A percentile compares a stretch with the other conserved stretches of the same genome.
Conservation (phyloP, 208 protist species). For the Acanthamoeba castellanii region DNA sequence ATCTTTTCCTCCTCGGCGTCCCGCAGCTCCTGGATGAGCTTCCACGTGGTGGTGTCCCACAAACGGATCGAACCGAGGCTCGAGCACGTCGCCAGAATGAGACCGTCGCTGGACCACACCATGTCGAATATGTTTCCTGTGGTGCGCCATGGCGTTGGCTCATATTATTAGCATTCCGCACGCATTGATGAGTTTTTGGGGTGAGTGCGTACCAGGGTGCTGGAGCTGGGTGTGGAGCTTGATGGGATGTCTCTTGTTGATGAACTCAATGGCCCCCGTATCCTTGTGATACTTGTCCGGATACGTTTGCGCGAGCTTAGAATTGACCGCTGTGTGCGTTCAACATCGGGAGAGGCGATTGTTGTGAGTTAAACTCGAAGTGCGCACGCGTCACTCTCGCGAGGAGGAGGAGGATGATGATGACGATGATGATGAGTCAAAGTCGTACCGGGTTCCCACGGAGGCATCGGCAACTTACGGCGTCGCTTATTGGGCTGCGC, state of each 20-base stretch:
- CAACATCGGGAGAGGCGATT: no score
- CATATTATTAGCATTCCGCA: no score
- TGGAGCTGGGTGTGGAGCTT: slow-evolving; percentile 67
- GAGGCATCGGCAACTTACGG: slow-evolving; percentile 20
- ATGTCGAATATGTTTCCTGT: slow-evolving; percentile 57
- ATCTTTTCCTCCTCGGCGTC: slow-evolving; percentile 62
- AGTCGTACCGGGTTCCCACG: slow-evolving; percentile 36
- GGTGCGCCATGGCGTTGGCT: no score
- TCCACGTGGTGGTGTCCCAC: slow-evolving; percentile 68
- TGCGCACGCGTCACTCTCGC: no score
- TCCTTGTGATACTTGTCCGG: slow-evolving; percentile 50
- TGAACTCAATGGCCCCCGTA: slow-evolving; percentile 1
- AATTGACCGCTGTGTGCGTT: slow-evolving; percentile 9
- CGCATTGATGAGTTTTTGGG: not conserved
- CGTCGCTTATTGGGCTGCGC: not conserved
- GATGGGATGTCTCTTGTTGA: slow-evolving; percentile 67
- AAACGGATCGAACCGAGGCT: slow-evolving; percentile 39
- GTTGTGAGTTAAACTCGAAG: no score
- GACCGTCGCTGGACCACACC: slow-evolving; percentile 68
- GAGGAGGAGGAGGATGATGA: no score
- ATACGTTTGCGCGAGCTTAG: slow-evolving; percentile 22
- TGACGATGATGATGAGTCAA: not conserved
- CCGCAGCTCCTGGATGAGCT: slow-evolving; percentile 70
- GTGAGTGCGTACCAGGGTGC: slow-evolving; percentile 37
- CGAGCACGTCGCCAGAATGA: slow-evolving; percentile 56